Percentiles rank a stretch among this genome's conserved stretches.
These are phyloP conservation scores for Amanita polypyramis DNA, from an alignment of 768 basidiomycete genomes.

Conservation along the genomic window DNA sequence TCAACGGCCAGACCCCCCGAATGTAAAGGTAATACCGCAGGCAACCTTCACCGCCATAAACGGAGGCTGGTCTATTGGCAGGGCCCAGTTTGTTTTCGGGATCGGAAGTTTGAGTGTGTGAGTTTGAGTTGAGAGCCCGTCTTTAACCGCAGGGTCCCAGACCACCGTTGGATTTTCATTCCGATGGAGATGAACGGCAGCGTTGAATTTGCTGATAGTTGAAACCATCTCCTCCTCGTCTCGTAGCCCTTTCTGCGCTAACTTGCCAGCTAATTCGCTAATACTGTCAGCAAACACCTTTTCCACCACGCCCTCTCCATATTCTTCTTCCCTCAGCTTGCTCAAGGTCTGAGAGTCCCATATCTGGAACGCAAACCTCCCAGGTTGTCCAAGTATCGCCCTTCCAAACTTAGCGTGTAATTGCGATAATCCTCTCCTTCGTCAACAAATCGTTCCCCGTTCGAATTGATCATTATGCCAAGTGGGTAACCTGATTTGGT, in stretches of 20 bases:
- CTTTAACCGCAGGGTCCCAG: conserved; percentile 62
- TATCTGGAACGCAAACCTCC: conserved; percentile 53
- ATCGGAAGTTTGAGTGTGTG: conserved; percentile 21
- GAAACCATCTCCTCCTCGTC: conserved; percentile 29
- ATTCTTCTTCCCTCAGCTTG: conserved; percentile 52
- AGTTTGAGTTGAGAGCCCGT: conserved; percentile 45
- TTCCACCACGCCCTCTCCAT: conserved; percentile 49
- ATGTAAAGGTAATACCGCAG: conserved; percentile 67
- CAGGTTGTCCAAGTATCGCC: conserved; percentile 47
- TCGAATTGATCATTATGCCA: conserved; percentile 55
- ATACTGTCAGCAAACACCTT: conserved; percentile 37
- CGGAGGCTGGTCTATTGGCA: conserved; percentile 38
- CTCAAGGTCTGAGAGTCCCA: conserved; percentile 40
- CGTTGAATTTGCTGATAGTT: conserved; percentile 42
- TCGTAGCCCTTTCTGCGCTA: conserved; percentile 35
- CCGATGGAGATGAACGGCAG: conserved; percentile 29
- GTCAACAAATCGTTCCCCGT: conserved; percentile 54
- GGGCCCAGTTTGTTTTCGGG: conserved; percentile 64
- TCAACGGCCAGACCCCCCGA: conserved; percentile 59
- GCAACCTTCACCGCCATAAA: conserved; percentile 59
- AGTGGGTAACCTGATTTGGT: conserved; percentile 69
- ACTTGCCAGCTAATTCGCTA: conserved; percentile 38
- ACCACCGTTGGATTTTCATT: conserved; percentile 20
- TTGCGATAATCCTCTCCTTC: conserved; percentile 67
- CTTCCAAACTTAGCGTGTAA: conserved; percentile 62